A percentile compares a stretch with the other conserved stretches of the same genome.
Conservation (phyloP, 225 moss, liverwort and hornwort genomes). For the Physcomitrium patens region DNA sequence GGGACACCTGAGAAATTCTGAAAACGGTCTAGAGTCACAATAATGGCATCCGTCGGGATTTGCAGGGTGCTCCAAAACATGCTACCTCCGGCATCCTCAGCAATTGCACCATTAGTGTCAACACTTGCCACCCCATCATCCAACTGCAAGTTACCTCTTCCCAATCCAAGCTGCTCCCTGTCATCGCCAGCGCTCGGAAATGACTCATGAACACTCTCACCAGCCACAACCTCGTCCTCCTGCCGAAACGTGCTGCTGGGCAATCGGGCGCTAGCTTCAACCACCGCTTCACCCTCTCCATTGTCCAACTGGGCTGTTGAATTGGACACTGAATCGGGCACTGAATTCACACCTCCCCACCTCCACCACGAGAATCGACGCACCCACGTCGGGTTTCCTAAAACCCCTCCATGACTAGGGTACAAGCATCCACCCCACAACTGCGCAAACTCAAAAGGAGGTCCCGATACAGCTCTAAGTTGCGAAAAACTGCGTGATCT, state of each 20-base stretch:
- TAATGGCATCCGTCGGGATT: conserved; percentile 56
- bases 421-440: conserved; percentile 16
- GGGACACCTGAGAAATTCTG: conserved; percentile 56
- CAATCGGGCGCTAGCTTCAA: not conserved
- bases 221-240: conserved; percentile 23
- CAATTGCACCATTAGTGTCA: conserved; percentile 19
- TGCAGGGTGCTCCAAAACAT: conserved; percentile 58
- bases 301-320: conserved; percentile 12
- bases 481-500: conserved; percentile 12
- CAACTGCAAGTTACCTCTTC: conserved; percentile 32
- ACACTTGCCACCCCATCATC: conserved; percentile 15
- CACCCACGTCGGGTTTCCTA: conserved; percentile 18
- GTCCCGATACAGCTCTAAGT: not conserved
- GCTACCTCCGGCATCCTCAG: conserved; percentile 30
- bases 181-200: conserved; percentile 14
- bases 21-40: conserved; percentile 49
- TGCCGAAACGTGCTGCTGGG: not conserved
- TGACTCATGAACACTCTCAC: not conserved
- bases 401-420: conserved; percentile 36
- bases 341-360: conserved; percentile 24
- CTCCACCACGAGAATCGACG: conserved; percentile 61
- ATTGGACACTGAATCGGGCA: not conserved
- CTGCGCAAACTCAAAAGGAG: not conserved
- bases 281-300: conserved; percentile 3
- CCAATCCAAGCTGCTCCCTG: conserved; percentile 23